phyloP scores from a whole-genome alignment of 2,329 filamentous ascomycete genomes.

The Botrytis fragariae region DNA sequence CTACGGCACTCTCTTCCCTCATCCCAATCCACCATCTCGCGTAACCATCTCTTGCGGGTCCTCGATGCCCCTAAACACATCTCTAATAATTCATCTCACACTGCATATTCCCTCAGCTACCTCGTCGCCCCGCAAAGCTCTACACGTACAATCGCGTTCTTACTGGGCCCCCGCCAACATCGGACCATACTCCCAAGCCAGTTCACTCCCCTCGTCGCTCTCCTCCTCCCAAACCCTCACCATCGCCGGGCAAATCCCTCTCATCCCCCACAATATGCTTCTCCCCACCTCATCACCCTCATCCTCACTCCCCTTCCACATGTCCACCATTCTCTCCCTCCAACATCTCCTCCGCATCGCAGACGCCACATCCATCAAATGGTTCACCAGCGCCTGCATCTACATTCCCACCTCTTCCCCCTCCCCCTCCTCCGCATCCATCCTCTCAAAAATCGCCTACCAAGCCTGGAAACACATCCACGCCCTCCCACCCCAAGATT shows the following conservation, averaged over 20 bases:
- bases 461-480: conserved; percentile 47
- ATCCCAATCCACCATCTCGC: conserved; percentile 79
- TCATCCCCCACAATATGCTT: conserved; percentile 76
- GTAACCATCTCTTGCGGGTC: conserved; percentile 79
- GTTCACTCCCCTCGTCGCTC: conserved; percentile 49
- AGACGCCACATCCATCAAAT: conserved; percentile 64
- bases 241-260: conserved; percentile 87
- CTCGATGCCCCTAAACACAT: conserved; percentile 56
- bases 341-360: conserved; percentile 91
- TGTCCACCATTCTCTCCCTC: conserved; percentile 69
- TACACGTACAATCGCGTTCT: conserved; percentile 89
- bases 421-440: conserved; percentile 38
- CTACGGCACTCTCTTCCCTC: conserved; percentile 72
- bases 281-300: conserved; percentile 43
- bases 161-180: conserved; percentile 99
- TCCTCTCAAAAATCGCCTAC: conserved; percentile 45
- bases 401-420: conserved; percentile 57
- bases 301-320: conserved; percentile 40
- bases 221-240: conserved; percentile 47
- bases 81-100: conserved; percentile 59
- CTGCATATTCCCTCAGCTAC: conserved; percentile 20
- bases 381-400: conserved; percentile 73
- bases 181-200: conserved; percentile 91
- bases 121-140: conserved; percentile 43
- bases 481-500: conserved; percentile 29